These are phyloP conservation scores for Lophium mytilinum DNA, from an alignment of 495 filamentous ascomycete genomes.

Conservation along the genomic window DNA sequence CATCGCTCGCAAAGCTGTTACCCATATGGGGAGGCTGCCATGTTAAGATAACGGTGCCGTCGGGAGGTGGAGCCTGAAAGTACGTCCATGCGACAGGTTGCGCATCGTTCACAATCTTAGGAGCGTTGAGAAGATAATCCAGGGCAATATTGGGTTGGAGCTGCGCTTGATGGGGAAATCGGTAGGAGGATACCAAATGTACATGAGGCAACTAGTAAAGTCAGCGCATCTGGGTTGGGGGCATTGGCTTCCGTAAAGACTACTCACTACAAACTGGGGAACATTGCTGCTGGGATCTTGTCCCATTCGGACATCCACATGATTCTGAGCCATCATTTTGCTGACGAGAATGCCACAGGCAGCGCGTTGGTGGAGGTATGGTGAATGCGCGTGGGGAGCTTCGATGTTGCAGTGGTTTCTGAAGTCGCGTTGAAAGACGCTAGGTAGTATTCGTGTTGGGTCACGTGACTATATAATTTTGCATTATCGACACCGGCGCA, in stretches of 20 bases:
- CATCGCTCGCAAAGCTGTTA: conserved; percentile 74
- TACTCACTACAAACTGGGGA: conserved; percentile 14
- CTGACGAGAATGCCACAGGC: neutral
- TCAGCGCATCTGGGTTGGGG: conserved; percentile 18
- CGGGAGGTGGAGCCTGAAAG: conserved; percentile 60
- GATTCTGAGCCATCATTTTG: neutral
- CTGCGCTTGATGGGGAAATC: conserved; percentile 58
- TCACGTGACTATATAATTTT: no score
- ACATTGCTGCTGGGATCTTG: conserved; percentile 23
- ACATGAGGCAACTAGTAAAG: conserved; percentile 66
- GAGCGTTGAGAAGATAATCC: conserved; percentile 70
- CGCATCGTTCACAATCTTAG: conserved; percentile 63
- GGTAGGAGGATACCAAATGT: conserved; percentile 70
- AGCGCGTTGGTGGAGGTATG: no score
- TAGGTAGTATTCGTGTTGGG: no score
- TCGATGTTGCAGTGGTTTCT: no score
- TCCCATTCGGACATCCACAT: neutral
- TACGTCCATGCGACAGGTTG: conserved; percentile 88
- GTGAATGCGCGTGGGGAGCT: no score
- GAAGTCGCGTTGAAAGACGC: no score
- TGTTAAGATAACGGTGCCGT: conserved; percentile 72
- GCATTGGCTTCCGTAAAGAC: conserved; percentile 6
- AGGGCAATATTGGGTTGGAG: conserved; percentile 63
- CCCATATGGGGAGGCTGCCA: conserved; percentile 68
- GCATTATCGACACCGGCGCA: no score